Percentiles rank a stretch among this genome's conserved stretches.
Conservation (phyloP, 1,284 basidiomycete genomes). For the Cryptococcus sp. region DNA sequence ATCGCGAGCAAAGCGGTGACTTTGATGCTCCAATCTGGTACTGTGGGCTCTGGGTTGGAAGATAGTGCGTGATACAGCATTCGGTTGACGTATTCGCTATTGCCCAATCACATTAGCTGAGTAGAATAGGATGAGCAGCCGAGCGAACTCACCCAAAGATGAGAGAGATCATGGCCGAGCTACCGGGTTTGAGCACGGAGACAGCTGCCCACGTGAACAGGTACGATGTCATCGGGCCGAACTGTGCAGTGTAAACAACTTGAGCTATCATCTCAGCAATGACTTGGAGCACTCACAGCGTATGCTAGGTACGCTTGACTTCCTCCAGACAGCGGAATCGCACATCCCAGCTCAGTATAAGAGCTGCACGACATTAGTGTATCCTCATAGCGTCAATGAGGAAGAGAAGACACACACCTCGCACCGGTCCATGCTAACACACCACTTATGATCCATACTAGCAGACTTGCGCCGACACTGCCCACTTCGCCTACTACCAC, state of each 20-base stretch:
- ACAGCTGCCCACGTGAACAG: constrained; percentile 89
- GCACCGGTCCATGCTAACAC: constrained; percentile 90
- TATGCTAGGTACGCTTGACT: constrained; percentile 89
- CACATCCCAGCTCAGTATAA: constrained; percentile 73
- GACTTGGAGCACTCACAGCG: constrained; percentile 53
- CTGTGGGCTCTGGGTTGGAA: constrained; percentile 57
- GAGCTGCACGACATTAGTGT: constrained; percentile 58
- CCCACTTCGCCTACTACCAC: constrained; percentile 84
- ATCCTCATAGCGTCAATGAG: neutral
- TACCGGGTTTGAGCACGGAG: constrained; percentile 71
- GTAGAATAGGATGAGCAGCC: neutral
- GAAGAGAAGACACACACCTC: constrained; percentile 32
- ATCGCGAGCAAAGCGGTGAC: constrained; percentile 77
- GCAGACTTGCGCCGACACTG: constrained; percentile 77
- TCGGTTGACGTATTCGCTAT: constrained; percentile 75
- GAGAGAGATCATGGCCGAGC: constrained; percentile 60
- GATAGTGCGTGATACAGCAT: constrained; percentile 55
- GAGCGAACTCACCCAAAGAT: constrained; percentile 58
- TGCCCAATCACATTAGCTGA: neutral
- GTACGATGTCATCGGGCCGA: constrained; percentile 81
- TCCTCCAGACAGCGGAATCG: constrained; percentile 69
- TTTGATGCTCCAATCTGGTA: constrained; percentile 91
- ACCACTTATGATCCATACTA: constrained; percentile 77
- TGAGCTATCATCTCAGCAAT: neutral
- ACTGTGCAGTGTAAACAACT: constrained; percentile 45